Percentiles rank a stretch among this genome's conserved stretches.
Evolutionary conservation across 345 rosid genomes (phyloP).

Genomic region (Raphanus raphanistrum): DNA sequence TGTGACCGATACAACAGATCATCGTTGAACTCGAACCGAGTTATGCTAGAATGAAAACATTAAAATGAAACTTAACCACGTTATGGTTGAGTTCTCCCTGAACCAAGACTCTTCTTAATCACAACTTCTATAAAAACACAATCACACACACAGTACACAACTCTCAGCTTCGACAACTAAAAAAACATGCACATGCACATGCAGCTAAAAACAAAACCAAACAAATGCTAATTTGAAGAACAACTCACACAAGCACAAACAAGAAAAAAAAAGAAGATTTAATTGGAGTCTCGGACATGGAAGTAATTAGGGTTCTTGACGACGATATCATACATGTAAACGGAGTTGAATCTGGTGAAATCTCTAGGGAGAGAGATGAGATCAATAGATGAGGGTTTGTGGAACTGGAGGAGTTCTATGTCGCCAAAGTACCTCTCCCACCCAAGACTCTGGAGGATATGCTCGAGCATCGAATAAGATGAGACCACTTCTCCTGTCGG

Average conservation of each 20-base stretch:
- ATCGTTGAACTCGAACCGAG: not conserved
- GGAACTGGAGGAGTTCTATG: constrained; percentile 67
- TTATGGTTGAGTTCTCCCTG: not conserved
- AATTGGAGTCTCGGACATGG: constrained; percentile 55
- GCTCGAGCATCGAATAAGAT: constrained; percentile 65
- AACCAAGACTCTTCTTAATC: constrained; percentile 4
- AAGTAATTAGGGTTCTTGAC: constrained; percentile 71
- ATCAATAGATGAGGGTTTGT: constrained; percentile 70
- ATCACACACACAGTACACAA: constrained; percentile 8
- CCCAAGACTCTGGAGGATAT: constrained; percentile 58
- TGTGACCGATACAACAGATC: not conserved
- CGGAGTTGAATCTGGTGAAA: constrained; percentile 65
- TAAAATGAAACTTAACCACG: not conserved
- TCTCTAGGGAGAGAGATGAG: constrained; percentile 80
- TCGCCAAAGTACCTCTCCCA: constrained; percentile 76
- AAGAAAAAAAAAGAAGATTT: not conserved
- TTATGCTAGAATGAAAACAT: not conserved
- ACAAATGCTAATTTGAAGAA: not conserved
- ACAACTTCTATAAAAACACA: constrained; percentile 8
- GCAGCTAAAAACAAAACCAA: constrained; percentile 24
- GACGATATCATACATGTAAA: constrained; percentile 82
- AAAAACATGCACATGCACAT: constrained; percentile 17
- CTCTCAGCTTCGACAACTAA: not conserved
- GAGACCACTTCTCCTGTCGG: constrained; percentile 59
- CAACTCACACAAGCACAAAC: not conserved